phyloP scores from a whole-genome alignment of 139 green algal genomes.

The Spirogloea muscicola region DNA sequence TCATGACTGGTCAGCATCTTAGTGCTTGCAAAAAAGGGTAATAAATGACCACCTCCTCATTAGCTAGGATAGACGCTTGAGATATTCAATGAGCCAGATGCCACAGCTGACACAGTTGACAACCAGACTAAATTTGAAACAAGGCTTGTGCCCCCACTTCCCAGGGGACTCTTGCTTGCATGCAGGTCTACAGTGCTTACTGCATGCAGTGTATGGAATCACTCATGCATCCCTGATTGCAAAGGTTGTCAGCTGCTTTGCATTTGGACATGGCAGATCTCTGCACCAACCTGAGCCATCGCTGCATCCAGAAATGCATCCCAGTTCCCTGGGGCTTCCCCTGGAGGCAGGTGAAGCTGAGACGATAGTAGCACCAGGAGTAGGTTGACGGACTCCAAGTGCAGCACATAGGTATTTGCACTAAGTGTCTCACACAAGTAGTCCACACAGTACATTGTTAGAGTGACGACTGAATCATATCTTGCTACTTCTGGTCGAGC shows the following conservation, averaged over 20 bases:
- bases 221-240: too few species aligned
- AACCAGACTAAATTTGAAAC: not conserved
- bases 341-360: constrained; percentile 60
- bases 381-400: constrained; percentile 64
- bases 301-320: constrained; percentile 26
- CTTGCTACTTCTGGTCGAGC: not conserved
- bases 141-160: not conserved
- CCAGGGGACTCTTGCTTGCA: not conserved
- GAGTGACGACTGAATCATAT: not conserved
- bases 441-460: not conserved
- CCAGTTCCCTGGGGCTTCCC: not conserved
- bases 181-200: not conserved
- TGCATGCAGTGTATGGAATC: not conserved
- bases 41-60: too few species aligned
- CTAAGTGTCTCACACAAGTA: constrained; percentile 39
- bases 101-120: too few species aligned
- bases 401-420: constrained; percentile 58
- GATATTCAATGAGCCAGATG: too few species aligned
- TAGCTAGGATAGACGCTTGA: too few species aligned
- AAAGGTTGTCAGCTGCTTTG: too few species aligned
- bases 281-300: constrained; percentile 34
- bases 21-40: too few species aligned
- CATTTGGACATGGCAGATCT: too few species aligned
- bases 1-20: too few species aligned
- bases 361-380: constrained; percentile 63